These are phyloP conservation scores for Trichocladium antarcticum DNA, from an alignment of 495 filamentous ascomycete genomes.

Conservation along the genomic window DNA sequence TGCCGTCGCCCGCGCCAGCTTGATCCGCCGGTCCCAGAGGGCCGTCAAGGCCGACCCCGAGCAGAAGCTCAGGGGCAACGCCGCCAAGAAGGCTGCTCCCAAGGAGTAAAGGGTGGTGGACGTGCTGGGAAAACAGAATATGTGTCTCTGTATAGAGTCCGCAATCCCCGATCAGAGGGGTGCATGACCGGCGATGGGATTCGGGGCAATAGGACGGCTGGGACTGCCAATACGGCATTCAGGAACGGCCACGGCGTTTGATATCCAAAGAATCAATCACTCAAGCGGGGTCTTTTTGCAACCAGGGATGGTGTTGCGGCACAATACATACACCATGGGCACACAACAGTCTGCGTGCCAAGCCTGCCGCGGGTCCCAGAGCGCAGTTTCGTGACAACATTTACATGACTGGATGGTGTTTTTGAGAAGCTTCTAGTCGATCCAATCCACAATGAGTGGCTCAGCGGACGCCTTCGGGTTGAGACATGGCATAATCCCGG, in stretches of 20 bases:
- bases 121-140: conserved; percentile 3
- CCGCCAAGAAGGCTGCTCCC: conserved; percentile 56
- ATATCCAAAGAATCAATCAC: conserved; percentile 27
- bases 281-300: conserved; percentile 17
- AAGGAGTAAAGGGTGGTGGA: conserved; percentile 18
- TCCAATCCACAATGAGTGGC: neutral
- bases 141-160: conserved; percentile 18
- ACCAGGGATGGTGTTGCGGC: conserved; percentile 10
- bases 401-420: neutral
- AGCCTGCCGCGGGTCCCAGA: neutral
- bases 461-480: conserved; percentile 6
- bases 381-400: conserved; percentile 8
- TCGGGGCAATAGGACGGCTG: conserved; percentile 17
- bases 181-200: conserved; percentile 17
- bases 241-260: conserved; percentile 31
- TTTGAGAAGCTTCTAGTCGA: neutral
- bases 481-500: conserved; percentile 10
- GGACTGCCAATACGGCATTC: conserved; percentile 23
- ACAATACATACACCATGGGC: conserved; percentile 7
- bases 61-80: conserved; percentile 65
- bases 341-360: conserved; percentile 7
- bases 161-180: conserved; percentile 11
- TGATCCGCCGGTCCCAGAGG: conserved; percentile 68
- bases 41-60: conserved; percentile 63
- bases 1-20: conserved; percentile 80